These are phyloP conservation scores for Drechslerella coelobrocha DNA, from an alignment of 2,329 filamentous ascomycete genomes.

Conservation along the genomic window DNA sequence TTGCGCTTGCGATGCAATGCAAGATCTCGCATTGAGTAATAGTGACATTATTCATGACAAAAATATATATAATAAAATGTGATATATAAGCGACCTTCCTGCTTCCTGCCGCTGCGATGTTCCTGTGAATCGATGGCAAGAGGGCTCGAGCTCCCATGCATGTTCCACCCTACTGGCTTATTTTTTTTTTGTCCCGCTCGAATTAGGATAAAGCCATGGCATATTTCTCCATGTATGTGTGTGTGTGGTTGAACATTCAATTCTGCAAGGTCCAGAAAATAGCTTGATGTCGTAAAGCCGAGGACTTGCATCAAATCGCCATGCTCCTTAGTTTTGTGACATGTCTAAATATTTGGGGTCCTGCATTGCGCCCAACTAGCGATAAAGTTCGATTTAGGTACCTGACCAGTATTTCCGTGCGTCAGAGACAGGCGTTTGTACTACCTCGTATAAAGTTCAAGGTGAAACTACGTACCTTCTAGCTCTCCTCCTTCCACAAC, in stretches of 20 bases:
- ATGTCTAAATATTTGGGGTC: no score
- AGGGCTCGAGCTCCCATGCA: background rate
- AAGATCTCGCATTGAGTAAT: slow-evolving; percentile 1
- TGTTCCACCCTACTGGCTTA: background rate
- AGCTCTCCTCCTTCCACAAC: background rate
- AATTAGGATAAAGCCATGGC: background rate
- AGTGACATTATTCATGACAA: background rate
- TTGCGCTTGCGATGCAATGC: background rate
- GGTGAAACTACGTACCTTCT: slow-evolving; percentile 1
- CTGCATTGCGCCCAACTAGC: no score
- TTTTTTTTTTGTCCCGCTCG: background rate
- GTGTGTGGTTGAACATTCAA: no score
- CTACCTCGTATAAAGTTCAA: slow-evolving; percentile 6
- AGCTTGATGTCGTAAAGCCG: background rate
- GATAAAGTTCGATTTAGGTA: background rate
- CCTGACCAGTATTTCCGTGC: background rate
- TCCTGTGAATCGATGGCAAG: background rate
- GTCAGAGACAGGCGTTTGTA: slow-evolving; percentile 23
- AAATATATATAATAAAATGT: slow-evolving; percentile 5
- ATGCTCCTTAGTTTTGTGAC: background rate
- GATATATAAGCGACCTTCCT: background rate
- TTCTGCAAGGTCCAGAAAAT: no score
- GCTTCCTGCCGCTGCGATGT: background rate
- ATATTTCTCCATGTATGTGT: no score
- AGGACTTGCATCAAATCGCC: background rate